Base-by-base conservation (phyloP, 345 rosid species). In the Mercurialis annua region DNA sequence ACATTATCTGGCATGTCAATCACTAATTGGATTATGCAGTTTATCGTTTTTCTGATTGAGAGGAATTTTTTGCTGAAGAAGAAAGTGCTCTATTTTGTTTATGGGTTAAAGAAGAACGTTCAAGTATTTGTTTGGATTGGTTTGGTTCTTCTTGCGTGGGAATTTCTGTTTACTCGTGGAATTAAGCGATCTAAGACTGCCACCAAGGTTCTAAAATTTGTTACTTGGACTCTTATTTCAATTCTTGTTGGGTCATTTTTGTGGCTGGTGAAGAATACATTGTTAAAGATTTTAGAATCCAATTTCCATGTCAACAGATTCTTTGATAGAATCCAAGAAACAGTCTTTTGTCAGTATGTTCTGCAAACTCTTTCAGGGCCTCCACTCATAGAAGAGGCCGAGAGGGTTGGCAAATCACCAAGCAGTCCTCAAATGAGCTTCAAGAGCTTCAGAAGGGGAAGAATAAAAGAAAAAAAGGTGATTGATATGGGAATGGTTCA, bases 291-390 rank as follows among this genome's bases (percentile, higher is more conserved):
- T 26, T 78, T 92, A 70, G 97, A 97, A 59, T 88, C 93, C 1
- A 87, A 71, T 73, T 92, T 90, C 82, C 96, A 92, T 14, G 89
- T 92, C 29, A 81, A 79, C 49, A 80, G 80, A 59, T 92, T 88
- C 82, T 92, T 92, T 49, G 98, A 92, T 69, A 80, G 98, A 62
- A 90, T 88, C 65, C 98, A 92, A 78, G 98, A 88, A 57, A 86
- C 97, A 2, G 71, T 92, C 64, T 90, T 90, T 66, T 83, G 90
- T 80, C 97, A 92, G 44, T 92, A 92, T 71, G 64, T 92, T 68
- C 75, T 92, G 36, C 86, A 82, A 69, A 87, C 93, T 5, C 86
- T 92, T 40, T 87, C 93, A 0, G 98, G 98, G 61, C 85, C 72
- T 46, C 88, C 98, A 0, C 81, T 90, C 17, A 74, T 90, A n/a